These are phyloP conservation scores for Erigeron canadensis DNA, from an alignment of 129 eudicot species.

Conservation along the genomic window DNA sequence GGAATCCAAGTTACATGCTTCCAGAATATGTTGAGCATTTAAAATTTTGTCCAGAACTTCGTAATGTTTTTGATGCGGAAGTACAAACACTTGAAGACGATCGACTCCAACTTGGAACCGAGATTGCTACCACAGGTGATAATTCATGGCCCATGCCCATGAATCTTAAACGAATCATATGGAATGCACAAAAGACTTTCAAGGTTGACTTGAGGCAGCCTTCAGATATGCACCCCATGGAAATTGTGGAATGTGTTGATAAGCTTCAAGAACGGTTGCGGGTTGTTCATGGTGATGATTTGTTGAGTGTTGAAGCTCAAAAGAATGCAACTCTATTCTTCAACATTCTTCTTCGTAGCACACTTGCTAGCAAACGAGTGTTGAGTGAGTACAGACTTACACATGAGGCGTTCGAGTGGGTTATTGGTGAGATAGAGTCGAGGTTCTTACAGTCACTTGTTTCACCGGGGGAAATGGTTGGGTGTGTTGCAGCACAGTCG, in stretches of 20 bases:
- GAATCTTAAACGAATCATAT: conserved; percentile 73
- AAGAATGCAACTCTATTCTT: conserved; percentile 92
- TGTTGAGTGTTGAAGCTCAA: conserved; percentile 87
- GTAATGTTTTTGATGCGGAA: conserved; percentile 91
- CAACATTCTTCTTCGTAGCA: conserved; percentile 94
- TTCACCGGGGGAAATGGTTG: conserved; percentile 98
- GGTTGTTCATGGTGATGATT: conserved; percentile 94
- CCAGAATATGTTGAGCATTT: conserved; percentile 79
- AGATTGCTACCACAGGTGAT: conserved; percentile 91
- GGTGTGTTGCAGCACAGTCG: conserved; percentile 97
- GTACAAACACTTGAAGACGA: conserved; percentile 90
- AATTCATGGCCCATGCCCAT: conserved; percentile 96
- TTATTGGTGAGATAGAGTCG: conserved; percentile 90
- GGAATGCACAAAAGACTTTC: conserved; percentile 86
- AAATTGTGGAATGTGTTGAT: conserved; percentile 88
- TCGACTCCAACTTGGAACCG: conserved; percentile 71
- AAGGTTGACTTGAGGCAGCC: conserved; percentile 78
- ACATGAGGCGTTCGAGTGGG: conserved; percentile 93
- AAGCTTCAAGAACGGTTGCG: conserved; percentile 84
- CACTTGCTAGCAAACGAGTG: conserved; percentile 84
- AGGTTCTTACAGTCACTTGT: conserved; percentile 91
- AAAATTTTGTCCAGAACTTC: conserved; percentile 75
- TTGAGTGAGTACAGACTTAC: conserved; percentile 76
- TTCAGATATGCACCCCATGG: conserved; percentile 97
- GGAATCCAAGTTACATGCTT: conserved; percentile 86